Percentiles rank a stretch among this genome's conserved stretches.
phyloP scores from a whole-genome alignment of 1,284 basidiomycete genomes.

The Malassezia vespertilionis region DNA sequence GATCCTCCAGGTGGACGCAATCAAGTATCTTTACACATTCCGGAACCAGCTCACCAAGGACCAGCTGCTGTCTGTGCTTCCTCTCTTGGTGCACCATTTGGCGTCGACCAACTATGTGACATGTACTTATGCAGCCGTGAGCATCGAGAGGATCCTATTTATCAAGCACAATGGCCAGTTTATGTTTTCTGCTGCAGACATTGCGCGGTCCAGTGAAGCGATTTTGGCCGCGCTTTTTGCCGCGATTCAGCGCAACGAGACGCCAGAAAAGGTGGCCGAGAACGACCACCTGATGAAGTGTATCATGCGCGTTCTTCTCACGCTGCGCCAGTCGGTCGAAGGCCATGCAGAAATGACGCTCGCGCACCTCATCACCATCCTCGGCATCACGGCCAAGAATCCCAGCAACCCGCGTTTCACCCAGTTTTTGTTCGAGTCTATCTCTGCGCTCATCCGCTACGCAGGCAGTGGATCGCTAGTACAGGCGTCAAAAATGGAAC shows the following conservation, averaged over 20 bases:
- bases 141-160: slow-evolving; percentile 55
- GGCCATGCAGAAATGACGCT: slow-evolving; percentile 62
- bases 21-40: slow-evolving; percentile 62
- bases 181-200: slow-evolving; percentile 67
- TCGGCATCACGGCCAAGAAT: slow-evolving; percentile 81
- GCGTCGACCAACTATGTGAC: slow-evolving; percentile 48
- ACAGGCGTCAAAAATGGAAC: slow-evolving; percentile 67
- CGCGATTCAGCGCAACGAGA: slow-evolving; percentile 70
- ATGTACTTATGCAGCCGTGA: slow-evolving; percentile 50
- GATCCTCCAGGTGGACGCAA: slow-evolving; percentile 88
- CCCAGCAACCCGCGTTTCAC: slow-evolving; percentile 95
- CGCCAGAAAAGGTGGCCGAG: slow-evolving; percentile 87
- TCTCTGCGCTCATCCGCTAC: slow-evolving; percentile 76
- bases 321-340: slow-evolving; percentile 66
- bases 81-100: slow-evolving; percentile 75
- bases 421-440: slow-evolving; percentile 91
- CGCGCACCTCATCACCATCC: slow-evolving; percentile 64
- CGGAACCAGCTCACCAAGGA: slow-evolving; percentile 84
- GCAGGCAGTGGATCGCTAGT: slow-evolving; percentile 58
- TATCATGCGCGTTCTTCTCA: slow-evolving; percentile 88
- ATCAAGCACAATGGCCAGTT: slow-evolving; percentile 59
- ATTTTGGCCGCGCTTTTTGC: slow-evolving; percentile 67
- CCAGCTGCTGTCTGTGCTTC: slow-evolving; percentile 81
- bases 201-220: slow-evolving; percentile 66
- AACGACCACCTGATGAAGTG: slow-evolving; percentile 98